Evolutionary conservation across 2,329 filamentous ascomycete species (phyloP), one percentile per base, ranked within the genome.

Genomic region (Exophiala bonariae): DNA sequence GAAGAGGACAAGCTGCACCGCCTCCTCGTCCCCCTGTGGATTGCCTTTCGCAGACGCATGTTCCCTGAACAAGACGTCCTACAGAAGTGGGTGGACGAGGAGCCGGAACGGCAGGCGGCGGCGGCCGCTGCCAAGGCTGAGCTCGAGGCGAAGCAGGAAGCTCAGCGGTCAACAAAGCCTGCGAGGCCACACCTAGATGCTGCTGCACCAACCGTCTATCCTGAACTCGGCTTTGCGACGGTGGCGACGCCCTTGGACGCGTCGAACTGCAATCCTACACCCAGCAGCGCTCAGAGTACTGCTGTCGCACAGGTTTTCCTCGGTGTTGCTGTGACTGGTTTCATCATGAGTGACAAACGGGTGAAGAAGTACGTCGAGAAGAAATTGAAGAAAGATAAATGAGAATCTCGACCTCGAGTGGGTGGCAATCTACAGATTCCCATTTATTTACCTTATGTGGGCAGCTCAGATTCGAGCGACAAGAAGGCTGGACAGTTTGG

Each of bases 11-110:
- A 49, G 31, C 33, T 59, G 18, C 55, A 59, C 41, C 51, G 49
- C n/a, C 48, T 59, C 22, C 54, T 59, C 13, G 57, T 59, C 18
- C 57, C 57, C 4, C 54, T 59, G 23, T 59, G 57, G 57, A 58
- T 58, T 34, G 49, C 52, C 3, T 57, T 59, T 35, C 47, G 49
- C 19, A 45, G 50, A 16, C 41, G 49, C 9, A 59, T 59, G 57
- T 58, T 59, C 34, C 55, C 55, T 4, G 49, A 35, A 3, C 35
- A 49, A 18, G 53, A 52, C 10, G 38, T 54, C 6, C 18, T 58
- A 20, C 44, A 47, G 11, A 35, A 51, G 11, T 59, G 53, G 51
- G 35, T 52, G 32, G 43, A 55, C 17, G 35, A 46, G 20, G 42
- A 52, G 26, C 22, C 23, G 18, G 18, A 45, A 20, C 32, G 36